These are phyloP conservation scores for Colletotrichum shisoi DNA, from an alignment of 2,329 filamentous ascomycete genomes.

Conservation along the genomic window DNA sequence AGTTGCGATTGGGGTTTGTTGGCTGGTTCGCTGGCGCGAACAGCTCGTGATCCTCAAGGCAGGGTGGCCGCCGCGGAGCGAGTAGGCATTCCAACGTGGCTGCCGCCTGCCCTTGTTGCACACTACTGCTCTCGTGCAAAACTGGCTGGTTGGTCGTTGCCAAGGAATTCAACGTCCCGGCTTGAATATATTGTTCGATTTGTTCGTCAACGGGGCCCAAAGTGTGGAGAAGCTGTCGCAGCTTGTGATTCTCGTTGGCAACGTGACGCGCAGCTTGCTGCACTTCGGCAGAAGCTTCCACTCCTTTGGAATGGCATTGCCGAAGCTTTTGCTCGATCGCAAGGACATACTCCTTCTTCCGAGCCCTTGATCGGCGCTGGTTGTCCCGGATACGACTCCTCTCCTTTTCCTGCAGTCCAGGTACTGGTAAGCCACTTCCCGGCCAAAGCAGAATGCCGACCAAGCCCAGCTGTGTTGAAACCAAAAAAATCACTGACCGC, in stretches of 20 bases:
- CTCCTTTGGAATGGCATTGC: constrained; percentile 69
- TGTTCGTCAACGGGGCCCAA: constrained; percentile 66
- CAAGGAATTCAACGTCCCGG: constrained; percentile 11
- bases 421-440: constrained; percentile 29
- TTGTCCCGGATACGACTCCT: constrained; percentile 73
- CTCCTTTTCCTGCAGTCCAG: constrained; percentile 31
- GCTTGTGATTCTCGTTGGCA: constrained; percentile 71
- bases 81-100: constrained; percentile 50
- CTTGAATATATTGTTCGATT: constrained; percentile 56
- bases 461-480: not conserved
- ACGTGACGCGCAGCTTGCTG: constrained; percentile 74
- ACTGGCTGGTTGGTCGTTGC: not conserved
- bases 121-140: not conserved
- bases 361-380: constrained; percentile 76
- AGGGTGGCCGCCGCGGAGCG: constrained; percentile 48
- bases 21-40: constrained; percentile 35
- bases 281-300: constrained; percentile 74
- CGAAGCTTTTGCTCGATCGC: constrained; percentile 72
- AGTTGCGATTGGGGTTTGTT: not conserved
- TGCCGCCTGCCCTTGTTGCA: not conserved
- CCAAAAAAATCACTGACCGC: constrained; percentile 28
- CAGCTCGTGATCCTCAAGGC: constrained; percentile 44
- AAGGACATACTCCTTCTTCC: constrained; percentile 75
- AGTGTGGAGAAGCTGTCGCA: constrained; percentile 66
- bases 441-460: not conserved